Evolutionary conservation across 2,329 filamentous ascomycete species (phyloP), one percentile per base, ranked within the genome.

Genomic region (Simplicillium aogashimaense): DNA sequence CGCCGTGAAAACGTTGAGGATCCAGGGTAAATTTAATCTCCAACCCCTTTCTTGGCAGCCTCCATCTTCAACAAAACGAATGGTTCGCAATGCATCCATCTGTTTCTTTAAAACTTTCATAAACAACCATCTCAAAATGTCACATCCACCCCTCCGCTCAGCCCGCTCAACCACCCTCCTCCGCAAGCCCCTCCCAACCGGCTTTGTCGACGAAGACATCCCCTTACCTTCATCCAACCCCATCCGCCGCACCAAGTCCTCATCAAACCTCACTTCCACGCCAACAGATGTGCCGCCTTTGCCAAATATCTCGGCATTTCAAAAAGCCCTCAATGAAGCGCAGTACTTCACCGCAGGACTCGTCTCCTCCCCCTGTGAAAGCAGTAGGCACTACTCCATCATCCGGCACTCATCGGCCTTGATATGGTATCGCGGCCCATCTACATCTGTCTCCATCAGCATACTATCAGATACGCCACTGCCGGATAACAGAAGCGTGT

Each of bases 281-380:
- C 33, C 35, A 7, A 17, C 38, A 15, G 14, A 14, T 5, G 25
- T 30, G 7, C 14, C 31, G 17, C 32, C 35, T 28, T 29, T 12
- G 9, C 20, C 14, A 25, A 2, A 53, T 52, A 9, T 46, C 45
- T 56, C 54, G 2, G 51, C 50, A 38, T 72, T 70, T 67, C 70
- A 72, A 42, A 57, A 59, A 2, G 70, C 71, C 1, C 47, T 76
- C 2, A 65, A 67, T 7, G 78, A 83, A 50, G 78, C 77, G 0
- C 68, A 75, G 29, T 76, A 83, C 53, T 77, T 83, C 44, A 76
- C 80, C 2, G 75, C 76, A 3, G 80, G 81, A 0, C 64, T 86
- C 16, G 66, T 85, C 39, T 67, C 66, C 13, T 78, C 77, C 42
- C 78, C 81, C 0, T 70, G 66, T 15, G 78, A 82, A 51, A 80